Evolutionary conservation across 108 stramenopile species (phyloP).

Genomic region (Cyclotella atomus): DNA sequence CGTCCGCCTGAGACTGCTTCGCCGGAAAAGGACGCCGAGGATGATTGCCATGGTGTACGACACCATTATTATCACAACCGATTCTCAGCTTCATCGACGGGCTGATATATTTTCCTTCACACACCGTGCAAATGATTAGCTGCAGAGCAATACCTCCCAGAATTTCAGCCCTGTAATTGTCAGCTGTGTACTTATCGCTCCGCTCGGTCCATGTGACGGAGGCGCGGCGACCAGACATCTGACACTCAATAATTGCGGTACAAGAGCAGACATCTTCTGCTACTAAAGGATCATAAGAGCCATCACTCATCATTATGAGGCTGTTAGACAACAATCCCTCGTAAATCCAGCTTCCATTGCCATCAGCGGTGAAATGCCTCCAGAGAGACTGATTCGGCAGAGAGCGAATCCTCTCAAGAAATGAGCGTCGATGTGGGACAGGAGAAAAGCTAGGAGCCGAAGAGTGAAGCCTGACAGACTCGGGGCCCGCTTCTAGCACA

Average conservation of each 20-base stretch:
- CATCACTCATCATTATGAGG: slow-evolving; percentile 3
- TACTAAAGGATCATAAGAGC: not conserved
- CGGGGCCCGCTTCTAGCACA: not conserved
- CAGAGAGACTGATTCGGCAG: not conserved
- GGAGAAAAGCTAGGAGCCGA: not conserved
- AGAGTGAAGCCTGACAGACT: not conserved
- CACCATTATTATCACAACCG: slow-evolving; percentile 6
- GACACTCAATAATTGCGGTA: not conserved
- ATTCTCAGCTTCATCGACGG: not conserved
- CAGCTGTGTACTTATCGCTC: not conserved
- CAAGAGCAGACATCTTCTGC: slow-evolving; percentile 1
- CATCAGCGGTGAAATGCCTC: not conserved
- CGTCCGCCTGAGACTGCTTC: not conserved
- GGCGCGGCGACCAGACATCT: not conserved
- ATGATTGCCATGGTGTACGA: slow-evolving; percentile 1
- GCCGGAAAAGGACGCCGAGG: not conserved
- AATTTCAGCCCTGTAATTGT: not conserved
- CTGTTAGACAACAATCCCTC: not conserved
- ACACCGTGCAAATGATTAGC: not conserved
- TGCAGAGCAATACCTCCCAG: slow-evolving; percentile 6
- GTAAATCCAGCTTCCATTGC: not conserved
- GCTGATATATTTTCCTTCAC: slow-evolving; percentile 2
- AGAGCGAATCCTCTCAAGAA: not conserved
- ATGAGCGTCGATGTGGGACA: not conserved
- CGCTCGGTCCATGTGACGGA: not conserved